phyloP scores from a whole-genome alignment of 2,329 filamentous ascomycete species.

The Diaporthe capsici region DNA sequence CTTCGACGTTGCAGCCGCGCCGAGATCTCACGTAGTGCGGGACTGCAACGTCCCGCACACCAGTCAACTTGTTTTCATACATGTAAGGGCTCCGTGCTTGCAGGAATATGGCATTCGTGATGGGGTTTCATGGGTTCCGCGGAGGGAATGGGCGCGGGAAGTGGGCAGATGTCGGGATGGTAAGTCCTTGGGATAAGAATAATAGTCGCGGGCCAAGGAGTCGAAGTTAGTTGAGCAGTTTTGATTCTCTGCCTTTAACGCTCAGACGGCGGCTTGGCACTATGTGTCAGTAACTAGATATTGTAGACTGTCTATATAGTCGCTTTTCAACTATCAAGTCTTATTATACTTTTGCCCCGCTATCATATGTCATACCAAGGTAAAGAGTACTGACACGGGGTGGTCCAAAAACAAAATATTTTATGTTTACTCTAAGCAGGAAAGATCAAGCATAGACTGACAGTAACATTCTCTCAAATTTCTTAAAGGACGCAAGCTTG shows the following conservation, averaged over 20 bases:
- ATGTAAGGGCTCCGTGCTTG: not conserved
- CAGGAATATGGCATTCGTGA: not conserved
- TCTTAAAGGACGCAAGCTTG: too few species aligned
- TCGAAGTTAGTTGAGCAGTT: too few species aligned
- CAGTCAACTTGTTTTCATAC: not conserved
- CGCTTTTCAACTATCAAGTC: not conserved
- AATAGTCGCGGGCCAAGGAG: not conserved
- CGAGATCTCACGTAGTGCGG: not conserved
- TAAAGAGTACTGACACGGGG: not conserved
- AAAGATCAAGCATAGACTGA: too few species aligned
- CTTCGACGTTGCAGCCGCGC: conserved; percentile 27
- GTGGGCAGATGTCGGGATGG: conserved; percentile 3
- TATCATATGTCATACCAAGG: not conserved
- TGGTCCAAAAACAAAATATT: not conserved
- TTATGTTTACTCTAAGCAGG: too few species aligned
- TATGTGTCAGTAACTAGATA: not conserved
- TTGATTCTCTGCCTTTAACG: too few species aligned
- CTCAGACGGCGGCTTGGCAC: not conserved
- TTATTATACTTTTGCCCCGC: not conserved
- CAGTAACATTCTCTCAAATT: too few species aligned
- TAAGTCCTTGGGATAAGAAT: not conserved
- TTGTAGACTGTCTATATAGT: not conserved
- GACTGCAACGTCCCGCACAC: not conserved
- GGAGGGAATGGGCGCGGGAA: not conserved
- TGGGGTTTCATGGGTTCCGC: not conserved